phyloP scores from a whole-genome alignment of 306 rosid species.

The Begonia fuchsioides region DNA sequence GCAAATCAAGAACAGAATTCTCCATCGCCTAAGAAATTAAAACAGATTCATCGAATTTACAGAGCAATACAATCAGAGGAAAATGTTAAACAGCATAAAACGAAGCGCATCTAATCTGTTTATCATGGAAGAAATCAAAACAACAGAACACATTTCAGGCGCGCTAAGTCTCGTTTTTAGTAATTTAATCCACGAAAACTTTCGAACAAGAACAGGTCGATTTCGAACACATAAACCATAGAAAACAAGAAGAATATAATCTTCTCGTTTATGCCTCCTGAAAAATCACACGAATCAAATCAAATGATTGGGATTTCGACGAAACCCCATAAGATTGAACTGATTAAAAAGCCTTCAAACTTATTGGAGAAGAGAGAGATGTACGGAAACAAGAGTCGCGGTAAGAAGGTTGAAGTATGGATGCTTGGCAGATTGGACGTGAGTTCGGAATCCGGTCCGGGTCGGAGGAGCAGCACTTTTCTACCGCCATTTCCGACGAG shows the following conservation, averaged over 20 bases:
- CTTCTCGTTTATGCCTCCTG: too few species aligned
- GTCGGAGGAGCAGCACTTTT: conserved; percentile 5
- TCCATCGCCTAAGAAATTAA: too few species aligned
- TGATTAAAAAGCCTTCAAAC: not conserved
- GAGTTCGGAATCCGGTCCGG: conserved; percentile 14
- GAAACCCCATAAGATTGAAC: not conserved
- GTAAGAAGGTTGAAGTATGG: conserved; percentile 42
- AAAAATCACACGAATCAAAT: not conserved
- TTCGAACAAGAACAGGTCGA: too few species aligned
- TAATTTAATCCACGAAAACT: too few species aligned
- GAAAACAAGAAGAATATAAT: too few species aligned
- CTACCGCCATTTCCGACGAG: not conserved
- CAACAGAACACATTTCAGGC: too few species aligned
- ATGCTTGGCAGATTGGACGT: conserved; percentile 72
- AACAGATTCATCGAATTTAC: too few species aligned
- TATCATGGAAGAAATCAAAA: too few species aligned
- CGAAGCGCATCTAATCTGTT: not conserved
- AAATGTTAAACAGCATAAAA: not conserved
- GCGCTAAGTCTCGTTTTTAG: too few species aligned
- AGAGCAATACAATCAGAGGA: too few species aligned
- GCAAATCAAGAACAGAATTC: conserved; percentile 11
- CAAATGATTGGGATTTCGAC: not conserved
- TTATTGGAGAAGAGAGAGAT: not conserved
- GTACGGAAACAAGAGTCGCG: conserved; percentile 68
- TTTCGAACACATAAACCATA: too few species aligned